Base-by-base conservation (phyloP, 2,329 filamentous ascomycete genomes). In the Knoxdaviesia capensis region DNA sequence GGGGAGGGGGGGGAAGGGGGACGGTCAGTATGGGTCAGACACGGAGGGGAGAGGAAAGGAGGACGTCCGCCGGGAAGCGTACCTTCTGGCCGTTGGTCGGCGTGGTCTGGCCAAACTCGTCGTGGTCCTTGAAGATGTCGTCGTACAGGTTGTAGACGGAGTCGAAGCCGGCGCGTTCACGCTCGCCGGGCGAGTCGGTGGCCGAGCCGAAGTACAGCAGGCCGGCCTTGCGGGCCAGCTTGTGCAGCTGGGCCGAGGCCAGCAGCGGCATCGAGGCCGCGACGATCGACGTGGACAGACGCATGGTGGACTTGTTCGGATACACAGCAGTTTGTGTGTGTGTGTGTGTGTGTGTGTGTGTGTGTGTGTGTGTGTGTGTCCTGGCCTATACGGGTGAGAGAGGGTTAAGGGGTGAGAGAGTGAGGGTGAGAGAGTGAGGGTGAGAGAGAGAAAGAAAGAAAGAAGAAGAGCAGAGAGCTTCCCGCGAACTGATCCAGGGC, bases 151-250 rank as follows among this genome's bases (percentile, higher is more conserved):
- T 52, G 52, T 78, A 71, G 7, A 60, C 56, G 28, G 66, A 55
- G 47, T 70, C 63, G 6, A 54, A 52, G 11, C 73, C 71, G 4
- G 52, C 55, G 30, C 59, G 56, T 49, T 62, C 59, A 31, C 59
- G 57, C 47, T 56, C 51, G 6, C 54, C 55, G 3, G 56, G 56
- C 5, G 55, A 52, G 54, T 80, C 74, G 31, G 74, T 74, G 3
- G 74, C 74, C 1, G 73, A 68, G 43, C 74, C 74, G 43, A 77
- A 77, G 58, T 76, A 78, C 46, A 62, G 52, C 43, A 69, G 58
- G 5, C 71, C 71, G 32, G 68, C 65, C 43, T 64, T 60, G 45
- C 66, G 61, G 7, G 70, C 70, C 30, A 66, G 58, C 36, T 59
- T 52, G 49, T 71, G 55, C 9, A 74, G 62, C 46, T 64, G 60